Base-by-base conservation (phyloP, 192 early-diverging fungal genomes). In the Piromyces sp. region DNA sequence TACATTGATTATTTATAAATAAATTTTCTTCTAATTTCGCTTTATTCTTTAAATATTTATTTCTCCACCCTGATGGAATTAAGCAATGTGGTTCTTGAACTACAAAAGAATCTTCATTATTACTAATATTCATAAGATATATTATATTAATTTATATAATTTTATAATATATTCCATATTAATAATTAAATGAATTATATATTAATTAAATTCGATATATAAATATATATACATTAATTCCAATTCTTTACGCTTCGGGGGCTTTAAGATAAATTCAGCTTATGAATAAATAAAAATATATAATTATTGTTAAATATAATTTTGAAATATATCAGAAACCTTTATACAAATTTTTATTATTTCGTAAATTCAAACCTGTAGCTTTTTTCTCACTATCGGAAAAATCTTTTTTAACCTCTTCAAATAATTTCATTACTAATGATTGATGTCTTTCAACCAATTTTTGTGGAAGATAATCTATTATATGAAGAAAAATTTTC, bases 351-450 rank as follows among this genome's bases (percentile, higher is more conserved):
- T 12, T 36, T 36, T 36, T 36, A 7, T 36, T 14, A 38, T 38
- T 14, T 38, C 1, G 6, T 84, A 29, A 84, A 17, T 80, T 30
- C 2, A 58, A 38, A 85, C 84, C 87, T 28, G 90, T 88, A 0
- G 87, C 85, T 33, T 85, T 79, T 79, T 89, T 90, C n/a, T 87
- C 87, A 83, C 88, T 88, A 78, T 90, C 87, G 31, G 79, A 83
- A 80, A 84, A 91, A 29, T 87, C 86, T 79, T 81, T 81, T 36
- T 86, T 80, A 26, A 89, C 84, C 38, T 91, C 90, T 37, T 84
- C 85, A 22, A 89, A 80, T 17, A 91, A 80, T 22, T 86, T 84
- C 12, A 79, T 79, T 16, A 88, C 79, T 58, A 87, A 30, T 13
- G 83, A 81, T 19, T 80, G 82, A 79, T 85, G 86, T 11, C 28